Conservation (phyloP, 139 green algal genomes). For the Parachlorella kessleri region DNA sequence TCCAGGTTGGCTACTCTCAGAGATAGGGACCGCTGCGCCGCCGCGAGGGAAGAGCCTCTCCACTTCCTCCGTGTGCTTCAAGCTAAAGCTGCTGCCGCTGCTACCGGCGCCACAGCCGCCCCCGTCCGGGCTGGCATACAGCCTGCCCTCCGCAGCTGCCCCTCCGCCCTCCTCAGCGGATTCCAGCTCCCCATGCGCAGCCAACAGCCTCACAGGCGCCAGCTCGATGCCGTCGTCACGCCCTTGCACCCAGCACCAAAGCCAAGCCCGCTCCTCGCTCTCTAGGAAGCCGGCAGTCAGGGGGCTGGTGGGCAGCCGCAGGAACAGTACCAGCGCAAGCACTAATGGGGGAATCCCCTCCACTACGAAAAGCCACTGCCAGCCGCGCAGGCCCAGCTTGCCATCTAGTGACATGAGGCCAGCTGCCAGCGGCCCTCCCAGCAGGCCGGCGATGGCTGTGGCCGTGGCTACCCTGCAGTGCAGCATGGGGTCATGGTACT, state of each 20-base stretch:
- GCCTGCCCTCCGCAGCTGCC: too few relatives aligned
- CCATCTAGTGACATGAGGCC: constrained; percentile 17
- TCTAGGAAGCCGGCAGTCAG: constrained; percentile 3
- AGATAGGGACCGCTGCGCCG: too few relatives aligned
- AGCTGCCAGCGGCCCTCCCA: constrained; percentile 3
- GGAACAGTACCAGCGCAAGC: constrained; percentile 7
- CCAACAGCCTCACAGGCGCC: too few relatives aligned
- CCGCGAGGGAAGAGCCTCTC: too few relatives aligned
- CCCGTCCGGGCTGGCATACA: too few relatives aligned
- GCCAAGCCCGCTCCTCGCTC: constrained; percentile 8
- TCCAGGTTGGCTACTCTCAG: too few relatives aligned
- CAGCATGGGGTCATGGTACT: background rate
- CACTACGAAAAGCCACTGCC: constrained; percentile 24
- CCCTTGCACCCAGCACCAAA: constrained; percentile 1
- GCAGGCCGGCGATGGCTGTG: constrained; percentile 11
- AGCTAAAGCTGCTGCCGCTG: background rate
- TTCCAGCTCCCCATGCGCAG: too few relatives aligned
- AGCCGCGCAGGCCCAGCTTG: constrained; percentile 3
- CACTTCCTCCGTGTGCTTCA: background rate
- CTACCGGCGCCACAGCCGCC: background rate
- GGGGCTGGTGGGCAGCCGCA: constrained; percentile 14
- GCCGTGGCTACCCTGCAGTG: constrained; percentile 5
- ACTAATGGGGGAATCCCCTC: constrained; percentile 11
- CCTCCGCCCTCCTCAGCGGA: too few relatives aligned
- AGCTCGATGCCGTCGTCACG: background rate